Conservation (phyloP, 306 rosid species). For the Cucurbita argyrosperma region DNA sequence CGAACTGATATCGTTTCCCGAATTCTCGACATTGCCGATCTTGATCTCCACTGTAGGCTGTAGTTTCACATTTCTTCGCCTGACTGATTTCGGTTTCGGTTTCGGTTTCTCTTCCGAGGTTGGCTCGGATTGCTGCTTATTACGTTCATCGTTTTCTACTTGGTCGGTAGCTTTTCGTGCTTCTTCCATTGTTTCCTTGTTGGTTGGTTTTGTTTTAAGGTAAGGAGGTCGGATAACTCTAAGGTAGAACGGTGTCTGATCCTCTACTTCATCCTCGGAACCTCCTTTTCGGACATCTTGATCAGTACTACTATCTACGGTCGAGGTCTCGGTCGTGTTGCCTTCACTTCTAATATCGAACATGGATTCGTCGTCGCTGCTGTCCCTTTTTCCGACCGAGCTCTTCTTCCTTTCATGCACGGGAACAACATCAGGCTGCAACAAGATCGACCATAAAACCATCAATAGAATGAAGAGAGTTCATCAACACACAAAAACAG, state of each 20-base stretch:
- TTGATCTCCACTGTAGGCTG: conserved; percentile 8
- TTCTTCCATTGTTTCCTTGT: conserved; percentile 17
- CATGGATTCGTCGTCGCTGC: conserved; percentile 11
- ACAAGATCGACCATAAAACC: background rate
- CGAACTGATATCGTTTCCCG: background rate
- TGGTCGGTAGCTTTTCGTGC: background rate
- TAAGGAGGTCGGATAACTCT: conserved; percentile 52
- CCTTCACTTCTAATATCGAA: conserved; percentile 37
- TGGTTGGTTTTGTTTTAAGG: conserved; percentile 25
- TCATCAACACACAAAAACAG: background rate
- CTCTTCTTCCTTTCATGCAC: conserved; percentile 4
- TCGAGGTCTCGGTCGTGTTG: conserved; percentile 34
- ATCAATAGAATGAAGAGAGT: background rate
- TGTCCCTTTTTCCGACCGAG: conserved; percentile 13
- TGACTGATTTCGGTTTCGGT: conserved; percentile 49
- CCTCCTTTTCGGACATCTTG: conserved; percentile 23
- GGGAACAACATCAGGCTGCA: background rate
- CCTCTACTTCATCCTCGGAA: conserved; percentile 39
- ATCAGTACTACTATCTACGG: conserved; percentile 9
- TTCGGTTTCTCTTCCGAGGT: conserved; percentile 23
- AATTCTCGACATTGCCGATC: background rate
- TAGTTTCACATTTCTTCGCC: conserved; percentile 32
- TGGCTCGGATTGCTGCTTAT: background rate
- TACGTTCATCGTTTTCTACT: conserved; percentile 14
- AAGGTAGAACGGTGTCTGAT: conserved; percentile 21